Conservation (phyloP, 805 yeast genomes). For the Candida maltosa region DNA sequence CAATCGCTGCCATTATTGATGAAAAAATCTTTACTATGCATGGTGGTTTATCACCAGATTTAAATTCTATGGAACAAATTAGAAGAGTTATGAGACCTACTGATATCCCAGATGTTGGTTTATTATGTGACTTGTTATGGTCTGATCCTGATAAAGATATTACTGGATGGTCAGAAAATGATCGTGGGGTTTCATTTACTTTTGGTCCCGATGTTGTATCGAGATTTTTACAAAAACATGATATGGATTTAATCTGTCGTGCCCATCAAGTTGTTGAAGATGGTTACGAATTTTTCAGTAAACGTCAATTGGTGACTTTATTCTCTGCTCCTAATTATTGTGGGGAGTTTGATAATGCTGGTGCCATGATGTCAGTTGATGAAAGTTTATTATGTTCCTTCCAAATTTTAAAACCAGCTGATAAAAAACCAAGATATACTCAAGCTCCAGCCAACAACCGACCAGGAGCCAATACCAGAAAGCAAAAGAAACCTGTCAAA, state of each 20-base stretch:
- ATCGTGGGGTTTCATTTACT: constrained; percentile 98
- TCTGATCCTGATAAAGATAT: constrained; percentile 98
- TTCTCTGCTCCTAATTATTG: constrained; percentile 98
- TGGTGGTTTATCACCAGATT: constrained; percentile 96
- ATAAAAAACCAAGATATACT: constrained; percentile 76
- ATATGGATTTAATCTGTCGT: constrained; percentile 95
- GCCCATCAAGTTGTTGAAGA: constrained; percentile 99
- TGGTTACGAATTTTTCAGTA: constrained; percentile 95
- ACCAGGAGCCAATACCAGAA: constrained; percentile 12
- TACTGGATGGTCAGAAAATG: constrained; percentile 98
- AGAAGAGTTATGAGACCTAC: constrained; percentile 99
- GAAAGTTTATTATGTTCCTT: constrained; percentile 94
- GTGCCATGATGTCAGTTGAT: constrained; percentile 99
- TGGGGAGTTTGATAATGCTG: constrained; percentile 98
- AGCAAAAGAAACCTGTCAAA: constrained; percentile 11
- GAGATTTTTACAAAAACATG: constrained; percentile 93
- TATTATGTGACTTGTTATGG: constrained; percentile 95
- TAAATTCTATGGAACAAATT: constrained; percentile 97
- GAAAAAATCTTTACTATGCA: constrained; percentile 99
- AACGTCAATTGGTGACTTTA: constrained; percentile 91
- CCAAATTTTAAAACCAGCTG: constrained; percentile 96
- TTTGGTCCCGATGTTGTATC: constrained; percentile 99
- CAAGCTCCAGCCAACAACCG: constrained; percentile 23
- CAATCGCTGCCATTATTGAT: constrained; percentile 97
- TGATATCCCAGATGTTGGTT: constrained; percentile 96